A percentile compares a stretch with the other conserved stretches of the same genome.
Evolutionary conservation across 2,329 filamentous ascomycete genomes (phyloP).

Genomic region (Neofusicoccum umdonicola): DNA sequence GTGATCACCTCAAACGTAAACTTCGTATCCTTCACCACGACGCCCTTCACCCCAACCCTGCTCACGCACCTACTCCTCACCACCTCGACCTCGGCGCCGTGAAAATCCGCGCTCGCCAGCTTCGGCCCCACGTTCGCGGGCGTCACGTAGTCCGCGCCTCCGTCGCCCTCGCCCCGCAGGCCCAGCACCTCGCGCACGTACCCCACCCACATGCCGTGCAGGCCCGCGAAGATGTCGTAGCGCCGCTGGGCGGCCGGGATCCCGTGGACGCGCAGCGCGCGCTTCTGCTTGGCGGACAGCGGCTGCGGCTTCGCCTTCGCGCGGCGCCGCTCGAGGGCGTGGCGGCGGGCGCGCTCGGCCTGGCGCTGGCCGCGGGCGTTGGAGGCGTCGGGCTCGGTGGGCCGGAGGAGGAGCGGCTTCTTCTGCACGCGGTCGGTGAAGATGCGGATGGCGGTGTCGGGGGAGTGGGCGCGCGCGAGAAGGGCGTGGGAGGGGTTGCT

Average conservation of each 20-base stretch:
- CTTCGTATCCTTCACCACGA: constrained; percentile 84
- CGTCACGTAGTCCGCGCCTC: constrained; percentile 45
- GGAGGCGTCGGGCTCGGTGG: constrained; percentile 65
- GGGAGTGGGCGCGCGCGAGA: constrained; percentile 75
- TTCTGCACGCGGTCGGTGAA: constrained; percentile 80
- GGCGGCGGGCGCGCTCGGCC: constrained; percentile 11
- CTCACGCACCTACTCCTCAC: constrained; percentile 77
- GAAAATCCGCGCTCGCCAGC: constrained; percentile 82
- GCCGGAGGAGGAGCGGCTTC: constrained; percentile 74
- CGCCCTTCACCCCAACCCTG: constrained; percentile 78
- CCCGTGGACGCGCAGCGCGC: constrained; percentile 69
- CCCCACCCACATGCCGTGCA: constrained; percentile 76
- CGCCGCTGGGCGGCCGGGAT: constrained; percentile 67
- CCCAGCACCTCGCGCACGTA: constrained; percentile 84
- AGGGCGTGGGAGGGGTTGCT: constrained; percentile 49
- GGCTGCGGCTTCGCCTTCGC: constrained; percentile 59
- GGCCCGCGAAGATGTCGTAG: constrained; percentile 72
- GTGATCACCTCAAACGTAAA: constrained; percentile 86
- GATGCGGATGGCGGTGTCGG: constrained; percentile 67
- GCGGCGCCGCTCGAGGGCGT: constrained; percentile 19
- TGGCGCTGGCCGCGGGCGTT: constrained; percentile 51
- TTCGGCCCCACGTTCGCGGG: constrained; percentile 65
- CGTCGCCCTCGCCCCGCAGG: constrained; percentile 41
- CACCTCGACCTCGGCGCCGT: constrained; percentile 81
- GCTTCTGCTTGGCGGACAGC: constrained; percentile 76